Base-by-base conservation (phyloP, 306 rosid species). In the Cicer yamashitae region DNA sequence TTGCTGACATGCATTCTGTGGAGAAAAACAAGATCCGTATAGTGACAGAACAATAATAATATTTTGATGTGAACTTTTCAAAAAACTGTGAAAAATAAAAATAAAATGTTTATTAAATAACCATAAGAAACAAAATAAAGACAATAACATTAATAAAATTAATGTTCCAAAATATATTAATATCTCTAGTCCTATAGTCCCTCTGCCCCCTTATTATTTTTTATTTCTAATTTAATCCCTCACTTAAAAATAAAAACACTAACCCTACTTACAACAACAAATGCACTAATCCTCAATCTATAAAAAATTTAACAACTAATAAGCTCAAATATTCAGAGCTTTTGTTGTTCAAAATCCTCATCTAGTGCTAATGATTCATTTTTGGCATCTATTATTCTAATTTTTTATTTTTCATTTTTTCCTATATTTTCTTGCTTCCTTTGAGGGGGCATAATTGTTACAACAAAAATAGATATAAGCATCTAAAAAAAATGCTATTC, bases 251-350 rank as follows among this genome's bases (percentile, higher is more conserved):
- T 64, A 53, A 40, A 25, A 64, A 7, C 64, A 79, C 72, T 68
- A 82, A 67, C 25, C 43, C 34, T 82, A 77, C 77, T 53, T 47
- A 46, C 34, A 63, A 61, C 73, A 59, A 73, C 69, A 57, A 66
- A 76, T 70, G 53, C 53, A 62, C 60, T 46, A 48, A 40, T 22
- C 68, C 77, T 70, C 14, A 53, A 34, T 83, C 82, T 71, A 58
- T 73, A 86, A 73, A 72, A 86, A 84, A 90, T 79, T 82, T 83
- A 88, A 84, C 92, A 84, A 86, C 90, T 79, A 78, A 59, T 72
- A 79, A 67, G 66, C 10, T 47, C n/a, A 60, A 39, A 14, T 38
- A 60, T 30, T 14, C 10, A 30, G 43, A 30, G 65, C 50, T 13
- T 37, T 57, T 44, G 22, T 17, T 30, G 37, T 30, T 30, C 37